Percentiles rank a stretch among this genome's conserved stretches.
Conservation (phyloP, 306 rosid genomes). For the Abrus pulchellus region DNA sequence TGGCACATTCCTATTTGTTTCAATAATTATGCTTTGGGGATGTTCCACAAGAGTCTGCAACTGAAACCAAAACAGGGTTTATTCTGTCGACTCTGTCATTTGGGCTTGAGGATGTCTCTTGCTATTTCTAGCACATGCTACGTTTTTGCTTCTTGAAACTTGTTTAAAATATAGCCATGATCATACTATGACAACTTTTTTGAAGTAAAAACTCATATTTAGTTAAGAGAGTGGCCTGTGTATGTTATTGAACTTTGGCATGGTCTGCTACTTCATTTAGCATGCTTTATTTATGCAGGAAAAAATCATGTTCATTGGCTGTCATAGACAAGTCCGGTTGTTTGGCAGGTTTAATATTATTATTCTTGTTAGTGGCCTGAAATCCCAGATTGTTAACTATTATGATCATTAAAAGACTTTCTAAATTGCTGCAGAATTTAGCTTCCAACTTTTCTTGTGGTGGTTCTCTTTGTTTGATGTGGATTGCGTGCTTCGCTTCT, state of each 20-base stretch:
- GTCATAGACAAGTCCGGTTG: conserved; percentile 51
- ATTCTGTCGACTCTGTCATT: background rate
- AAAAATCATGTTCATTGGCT: conserved; percentile 50
- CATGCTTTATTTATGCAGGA: conserved; percentile 52
- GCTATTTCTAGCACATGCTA: background rate
- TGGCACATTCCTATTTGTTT: conserved; percentile 12
- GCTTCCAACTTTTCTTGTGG: background rate
- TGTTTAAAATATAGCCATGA: background rate
- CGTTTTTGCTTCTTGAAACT: background rate
- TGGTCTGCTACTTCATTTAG: conserved; percentile 7
- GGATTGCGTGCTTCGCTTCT: background rate
- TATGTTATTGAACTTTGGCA: background rate
- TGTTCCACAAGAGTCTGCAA: background rate
- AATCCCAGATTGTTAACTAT: background rate
- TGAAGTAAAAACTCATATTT: background rate
- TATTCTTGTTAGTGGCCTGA: background rate
- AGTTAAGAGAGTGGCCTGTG: background rate
- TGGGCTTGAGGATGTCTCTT: conserved; percentile 16
- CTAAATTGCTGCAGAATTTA: background rate
- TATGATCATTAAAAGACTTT: conserved; percentile 14
- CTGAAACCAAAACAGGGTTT: conserved; percentile 34
- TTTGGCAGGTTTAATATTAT: conserved; percentile 27
- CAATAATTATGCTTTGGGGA: conserved; percentile 14
- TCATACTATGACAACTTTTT: background rate
- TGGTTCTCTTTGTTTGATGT: background rate